These are phyloP conservation scores for Colletotrichum siamense DNA, from an alignment of 2,329 filamentous ascomycete genomes.

Conservation along the genomic window DNA sequence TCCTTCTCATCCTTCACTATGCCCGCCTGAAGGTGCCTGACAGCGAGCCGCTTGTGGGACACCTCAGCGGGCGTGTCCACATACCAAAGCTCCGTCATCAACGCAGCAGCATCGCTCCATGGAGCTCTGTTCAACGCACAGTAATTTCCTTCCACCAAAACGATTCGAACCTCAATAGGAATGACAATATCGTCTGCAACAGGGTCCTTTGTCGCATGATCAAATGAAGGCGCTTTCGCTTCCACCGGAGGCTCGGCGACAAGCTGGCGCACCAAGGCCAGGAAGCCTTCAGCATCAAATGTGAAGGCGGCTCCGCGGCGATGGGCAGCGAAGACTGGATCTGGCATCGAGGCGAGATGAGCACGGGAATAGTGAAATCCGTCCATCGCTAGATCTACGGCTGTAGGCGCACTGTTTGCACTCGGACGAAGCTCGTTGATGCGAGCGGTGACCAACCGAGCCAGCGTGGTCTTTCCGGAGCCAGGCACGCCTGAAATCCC, in stretches of 20 bases:
- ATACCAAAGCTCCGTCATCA: neutral
- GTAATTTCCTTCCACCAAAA: neutral
- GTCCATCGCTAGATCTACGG: neutral
- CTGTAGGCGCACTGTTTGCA: neutral
- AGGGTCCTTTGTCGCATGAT: neutral
- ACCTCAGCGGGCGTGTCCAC: neutral
- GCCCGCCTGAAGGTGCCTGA: neutral
- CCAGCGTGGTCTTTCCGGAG: neutral
- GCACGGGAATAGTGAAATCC: neutral
- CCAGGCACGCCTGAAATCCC: neutral
- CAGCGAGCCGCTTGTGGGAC: neutral
- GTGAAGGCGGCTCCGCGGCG: neutral
- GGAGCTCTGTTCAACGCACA: neutral
- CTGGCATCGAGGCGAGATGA: neutral
- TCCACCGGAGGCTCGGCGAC: neutral
- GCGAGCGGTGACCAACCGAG: neutral
- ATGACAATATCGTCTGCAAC: neutral
- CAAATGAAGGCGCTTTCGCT: neutral
- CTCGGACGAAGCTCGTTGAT: neutral
- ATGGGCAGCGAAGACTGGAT: neutral
- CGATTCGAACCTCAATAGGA: neutral
- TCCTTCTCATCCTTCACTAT: neutral
- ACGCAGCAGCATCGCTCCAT: neutral
- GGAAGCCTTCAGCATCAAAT: neutral
- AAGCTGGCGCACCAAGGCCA: neutral